These are phyloP conservation scores for Elongisporangium senticosum DNA, from an alignment of 352 stramenopile genomes.

Conservation along the genomic window DNA sequence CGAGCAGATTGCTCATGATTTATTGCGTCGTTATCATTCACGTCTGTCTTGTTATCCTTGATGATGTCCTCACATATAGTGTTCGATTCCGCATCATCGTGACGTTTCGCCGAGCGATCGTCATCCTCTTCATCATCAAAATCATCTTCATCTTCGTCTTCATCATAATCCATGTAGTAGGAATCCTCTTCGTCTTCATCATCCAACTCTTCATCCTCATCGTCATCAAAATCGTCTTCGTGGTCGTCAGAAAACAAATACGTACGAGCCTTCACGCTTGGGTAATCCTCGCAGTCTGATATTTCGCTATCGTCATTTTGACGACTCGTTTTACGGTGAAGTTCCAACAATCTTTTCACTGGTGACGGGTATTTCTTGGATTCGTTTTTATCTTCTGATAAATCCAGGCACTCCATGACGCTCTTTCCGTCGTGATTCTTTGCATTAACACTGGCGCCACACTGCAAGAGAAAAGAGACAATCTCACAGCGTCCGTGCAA, in stretches of 20 bases:
- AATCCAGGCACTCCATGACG: slow-evolving; percentile 38
- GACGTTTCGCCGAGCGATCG: slow-evolving; percentile 2
- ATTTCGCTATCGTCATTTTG: slow-evolving; percentile 41
- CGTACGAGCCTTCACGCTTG: slow-evolving; percentile 10
- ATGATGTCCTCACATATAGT: slow-evolving; percentile 23
- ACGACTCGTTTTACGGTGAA: slow-evolving; percentile 25
- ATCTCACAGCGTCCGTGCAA: slow-evolving; percentile 61
- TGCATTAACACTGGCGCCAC: slow-evolving; percentile 50
- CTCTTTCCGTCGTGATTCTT: slow-evolving; percentile 45
- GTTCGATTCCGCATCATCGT: slow-evolving; percentile 8
- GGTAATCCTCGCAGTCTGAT: slow-evolving; percentile 36
- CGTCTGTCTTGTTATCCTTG: slow-evolving; percentile 29
- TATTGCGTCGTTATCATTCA: slow-evolving; percentile 6
- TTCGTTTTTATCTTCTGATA: slow-evolving; percentile 7
- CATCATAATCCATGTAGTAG: slow-evolving; percentile 51
- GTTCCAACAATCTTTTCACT: slow-evolving; percentile 51
- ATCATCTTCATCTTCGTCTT: slow-evolving; percentile 39
- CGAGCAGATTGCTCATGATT: neutral
- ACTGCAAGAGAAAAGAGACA: slow-evolving; percentile 70
- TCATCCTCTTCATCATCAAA: slow-evolving; percentile 22
- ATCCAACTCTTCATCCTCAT: slow-evolving; percentile 44
- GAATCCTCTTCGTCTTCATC: slow-evolving; percentile 46
- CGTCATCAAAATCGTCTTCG: slow-evolving; percentile 35
- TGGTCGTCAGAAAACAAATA: slow-evolving; percentile 44
- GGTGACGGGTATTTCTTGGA: slow-evolving; percentile 17